Evolutionary conservation across 2,329 filamentous ascomycete genomes (phyloP).

Genomic region (Coniella vitis): DNA sequence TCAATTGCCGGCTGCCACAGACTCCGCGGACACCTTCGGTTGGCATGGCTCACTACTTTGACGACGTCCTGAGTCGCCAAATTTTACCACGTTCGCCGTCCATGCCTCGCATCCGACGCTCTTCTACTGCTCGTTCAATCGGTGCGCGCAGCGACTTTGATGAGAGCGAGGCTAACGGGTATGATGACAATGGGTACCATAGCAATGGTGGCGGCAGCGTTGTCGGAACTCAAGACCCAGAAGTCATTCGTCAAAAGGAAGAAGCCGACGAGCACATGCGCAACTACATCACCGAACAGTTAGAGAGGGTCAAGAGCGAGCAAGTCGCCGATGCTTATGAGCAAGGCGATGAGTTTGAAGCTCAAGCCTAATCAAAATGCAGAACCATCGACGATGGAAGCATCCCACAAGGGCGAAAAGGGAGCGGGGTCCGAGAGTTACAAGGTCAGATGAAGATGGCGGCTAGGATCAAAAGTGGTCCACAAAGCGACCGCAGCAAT

Average conservation of each 20-base stretch:
- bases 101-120: slow-evolving; percentile 60
- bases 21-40: slow-evolving; percentile 82
- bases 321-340: slow-evolving; percentile 33
- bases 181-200: slow-evolving; percentile 34
- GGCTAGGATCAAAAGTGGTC: no score
- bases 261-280: slow-evolving; percentile 67
- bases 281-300: slow-evolving; percentile 74
- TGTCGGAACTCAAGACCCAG: slow-evolving; percentile 46
- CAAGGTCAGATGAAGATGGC: no score
- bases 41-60: slow-evolving; percentile 89
- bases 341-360: slow-evolving; percentile 42
- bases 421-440: no score
- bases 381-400: no score
- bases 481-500: no score
- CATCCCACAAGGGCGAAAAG: no score
- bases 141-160: slow-evolving; percentile 76
- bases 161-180: slow-evolving; percentile 36
- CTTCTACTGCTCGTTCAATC: slow-evolving; percentile 77
- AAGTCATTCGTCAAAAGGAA: slow-evolving; percentile 38
- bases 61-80: slow-evolving; percentile 70
- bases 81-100: slow-evolving; percentile 29
- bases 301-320: slow-evolving; percentile 63
- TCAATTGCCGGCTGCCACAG: slow-evolving; percentile 85
- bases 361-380: slow-evolving; percentile 22
- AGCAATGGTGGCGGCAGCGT: slow-evolving; percentile 34